Evolutionary conservation across 495 filamentous ascomycete species (phyloP).

Genomic region (Acidiella bohemica): DNA sequence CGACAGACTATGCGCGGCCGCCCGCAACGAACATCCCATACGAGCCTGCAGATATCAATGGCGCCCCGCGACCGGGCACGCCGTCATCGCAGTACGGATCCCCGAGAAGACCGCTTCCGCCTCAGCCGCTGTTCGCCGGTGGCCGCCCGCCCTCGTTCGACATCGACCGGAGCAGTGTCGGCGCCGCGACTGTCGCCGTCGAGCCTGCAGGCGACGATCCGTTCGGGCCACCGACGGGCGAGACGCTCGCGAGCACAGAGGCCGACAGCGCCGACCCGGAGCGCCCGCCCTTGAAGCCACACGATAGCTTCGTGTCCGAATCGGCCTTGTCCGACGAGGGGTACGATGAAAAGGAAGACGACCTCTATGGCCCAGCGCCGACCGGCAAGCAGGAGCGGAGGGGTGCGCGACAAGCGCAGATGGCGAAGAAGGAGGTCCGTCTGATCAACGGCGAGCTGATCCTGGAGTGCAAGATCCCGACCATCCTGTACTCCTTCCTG

Average conservation of each 20-base stretch:
- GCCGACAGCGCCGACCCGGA: slow-evolving; percentile 7
- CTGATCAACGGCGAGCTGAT: slow-evolving; percentile 96
- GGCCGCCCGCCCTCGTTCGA: slow-evolving; percentile 33
- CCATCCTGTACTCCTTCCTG: slow-evolving; percentile 89
- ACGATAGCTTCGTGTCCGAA: slow-evolving; percentile 52
- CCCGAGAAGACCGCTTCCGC: slow-evolving; percentile 75
- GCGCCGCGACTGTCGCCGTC: slow-evolving; percentile 41
- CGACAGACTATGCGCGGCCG: slow-evolving; percentile 52
- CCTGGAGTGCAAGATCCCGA: slow-evolving; percentile 96
- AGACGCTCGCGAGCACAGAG: slow-evolving; percentile 12
- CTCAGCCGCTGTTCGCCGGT: slow-evolving; percentile 68
- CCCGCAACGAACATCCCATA: slow-evolving; percentile 57
- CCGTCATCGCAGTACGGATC: slow-evolving; percentile 77
- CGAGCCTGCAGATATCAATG: slow-evolving; percentile 79
- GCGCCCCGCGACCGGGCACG: slow-evolving; percentile 78
- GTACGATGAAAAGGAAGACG: slow-evolving; percentile 30
- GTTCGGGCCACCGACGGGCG: slow-evolving; percentile 49
- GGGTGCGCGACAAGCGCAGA: slow-evolving; percentile 69
- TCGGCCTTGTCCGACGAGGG: slow-evolving; percentile 51
- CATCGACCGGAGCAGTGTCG: slow-evolving; percentile 36
- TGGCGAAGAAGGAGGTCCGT: slow-evolving; percentile 85
- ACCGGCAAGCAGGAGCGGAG: slow-evolving; percentile 73
- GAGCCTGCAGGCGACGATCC: slow-evolving; percentile 53
- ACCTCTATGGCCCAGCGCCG: slow-evolving; percentile 80
- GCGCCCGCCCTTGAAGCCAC: slow-evolving; percentile 38